Conservation (phyloP, 805 yeast species). For the Lipomyces chichibuensis region DNA sequence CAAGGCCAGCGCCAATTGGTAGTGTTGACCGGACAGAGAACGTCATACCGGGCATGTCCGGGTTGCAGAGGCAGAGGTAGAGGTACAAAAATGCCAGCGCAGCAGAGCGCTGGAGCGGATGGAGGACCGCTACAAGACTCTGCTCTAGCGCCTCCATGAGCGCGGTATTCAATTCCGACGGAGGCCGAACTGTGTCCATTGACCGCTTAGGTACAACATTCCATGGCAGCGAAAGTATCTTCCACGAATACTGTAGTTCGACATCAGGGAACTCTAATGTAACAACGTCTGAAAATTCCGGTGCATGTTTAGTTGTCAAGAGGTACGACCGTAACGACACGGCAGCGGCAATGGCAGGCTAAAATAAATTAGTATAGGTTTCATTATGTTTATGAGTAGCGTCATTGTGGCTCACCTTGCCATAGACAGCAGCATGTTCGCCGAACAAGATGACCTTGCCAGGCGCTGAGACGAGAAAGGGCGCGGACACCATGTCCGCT, state of each 20-base stretch:
- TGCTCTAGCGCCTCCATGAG: constrained; percentile 55
- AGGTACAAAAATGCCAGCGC: constrained; percentile 84
- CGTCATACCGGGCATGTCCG: constrained; percentile 53
- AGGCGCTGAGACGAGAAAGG: constrained; percentile 87
- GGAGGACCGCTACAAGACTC: constrained; percentile 51
- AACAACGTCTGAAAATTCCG: constrained; percentile 49
- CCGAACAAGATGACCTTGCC: constrained; percentile 96
- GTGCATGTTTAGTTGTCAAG: constrained; percentile 56
- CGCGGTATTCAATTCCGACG: constrained; percentile 59
- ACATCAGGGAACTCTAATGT: constrained; percentile 85
- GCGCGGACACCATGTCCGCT: constrained; percentile 39
- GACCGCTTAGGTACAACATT: constrained; percentile 42
- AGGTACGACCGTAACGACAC: constrained; percentile 82
- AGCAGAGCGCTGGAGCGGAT: constrained; percentile 70
- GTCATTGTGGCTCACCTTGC: constrained; percentile 49
- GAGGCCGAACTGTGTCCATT: constrained; percentile 22
- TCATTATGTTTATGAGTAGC: neutral
- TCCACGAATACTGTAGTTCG: constrained; percentile 66
- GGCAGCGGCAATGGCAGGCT: constrained; percentile 96
- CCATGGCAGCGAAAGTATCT: constrained; percentile 64
- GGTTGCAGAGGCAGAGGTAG: constrained; percentile 60
- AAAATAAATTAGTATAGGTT: constrained; percentile 10
- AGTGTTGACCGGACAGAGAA: constrained; percentile 78
- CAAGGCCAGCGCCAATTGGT: constrained; percentile 96
- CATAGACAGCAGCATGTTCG: constrained; percentile 94